A percentile compares a stretch with the other conserved stretches of the same genome.
phyloP scores from a whole-genome alignment of 805 yeast species.

The Yarrowia hollandica region DNA sequence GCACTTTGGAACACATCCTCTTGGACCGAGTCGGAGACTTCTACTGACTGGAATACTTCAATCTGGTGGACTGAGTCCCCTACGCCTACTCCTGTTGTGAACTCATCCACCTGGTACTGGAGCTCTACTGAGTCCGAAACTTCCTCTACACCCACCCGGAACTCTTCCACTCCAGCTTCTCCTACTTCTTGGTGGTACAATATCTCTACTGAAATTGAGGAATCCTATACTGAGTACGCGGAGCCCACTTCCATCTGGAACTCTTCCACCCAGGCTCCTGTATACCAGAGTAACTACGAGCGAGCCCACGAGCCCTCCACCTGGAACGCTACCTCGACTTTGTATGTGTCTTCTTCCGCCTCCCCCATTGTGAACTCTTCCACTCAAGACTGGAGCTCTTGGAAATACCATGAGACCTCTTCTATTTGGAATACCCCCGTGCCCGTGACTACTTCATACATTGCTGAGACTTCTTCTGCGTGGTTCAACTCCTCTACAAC shows the following conservation, averaged over 20 bases:
- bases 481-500: background rate
- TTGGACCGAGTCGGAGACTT: background rate
- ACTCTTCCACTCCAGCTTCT: background rate
- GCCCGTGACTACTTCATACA: background rate
- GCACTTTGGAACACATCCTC: background rate
- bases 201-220: background rate
- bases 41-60: background rate
- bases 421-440: background rate
- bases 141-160: background rate
- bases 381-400: background rate
- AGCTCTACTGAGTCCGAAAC: background rate
- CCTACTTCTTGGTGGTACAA: background rate
- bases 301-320: background rate
- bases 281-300: too few species aligned
- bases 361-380: too few species aligned
- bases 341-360: too few species aligned
- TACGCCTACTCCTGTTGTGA: background rate
- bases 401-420: background rate
- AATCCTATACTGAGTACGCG: background rate
- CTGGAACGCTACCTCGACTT: too few species aligned
- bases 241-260: background rate
- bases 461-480: background rate
- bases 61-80: too few species aligned
- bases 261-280: background rate
- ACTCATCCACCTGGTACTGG: background rate